These are phyloP conservation scores for Calonectria hongkongensis DNA, from an alignment of 2,329 filamentous ascomycete genomes.

Conservation along the genomic window DNA sequence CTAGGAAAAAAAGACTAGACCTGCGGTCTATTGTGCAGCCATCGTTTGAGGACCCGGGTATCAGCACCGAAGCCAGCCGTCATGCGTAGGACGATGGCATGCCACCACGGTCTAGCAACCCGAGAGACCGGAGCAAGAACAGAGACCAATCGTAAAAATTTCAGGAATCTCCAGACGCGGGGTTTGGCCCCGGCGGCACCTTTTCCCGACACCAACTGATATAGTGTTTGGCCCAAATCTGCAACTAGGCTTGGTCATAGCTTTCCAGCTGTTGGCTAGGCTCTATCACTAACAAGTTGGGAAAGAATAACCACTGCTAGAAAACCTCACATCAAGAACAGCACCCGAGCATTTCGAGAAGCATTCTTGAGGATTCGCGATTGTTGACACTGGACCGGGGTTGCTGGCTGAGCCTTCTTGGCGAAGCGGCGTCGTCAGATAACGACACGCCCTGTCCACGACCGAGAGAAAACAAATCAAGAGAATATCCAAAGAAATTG, in stretches of 20 bases:
- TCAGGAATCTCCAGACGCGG: not conserved
- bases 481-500: not conserved
- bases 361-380: not conserved
- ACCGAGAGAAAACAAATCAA: not conserved
- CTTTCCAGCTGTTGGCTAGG: not conserved
- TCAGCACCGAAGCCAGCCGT: slow-evolving; percentile 5
- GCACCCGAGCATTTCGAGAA: not conserved
- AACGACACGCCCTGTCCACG: slow-evolving; percentile 4
- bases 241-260: slow-evolving; percentile 14
- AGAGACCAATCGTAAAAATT: slow-evolving; percentile 1
- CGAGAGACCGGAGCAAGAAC: slow-evolving; percentile 2
- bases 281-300: not conserved
- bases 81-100: not conserved
- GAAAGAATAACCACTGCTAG: slow-evolving; percentile 14
- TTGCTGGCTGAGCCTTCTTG: slow-evolving; percentile 9
- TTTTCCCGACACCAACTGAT: not conserved
- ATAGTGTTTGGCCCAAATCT: slow-evolving; percentile 15
- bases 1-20: slow-evolving; percentile 7
- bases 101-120: not conserved
- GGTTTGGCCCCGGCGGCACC: not conserved
- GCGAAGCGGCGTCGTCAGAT: not conserved
- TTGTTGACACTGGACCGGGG: not conserved
- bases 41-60: not conserved
- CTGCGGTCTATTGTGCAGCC: not conserved
- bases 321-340: not conserved